Conservation (phyloP, 179 eudicot species). For the Sideroxylon spinosum region DNA sequence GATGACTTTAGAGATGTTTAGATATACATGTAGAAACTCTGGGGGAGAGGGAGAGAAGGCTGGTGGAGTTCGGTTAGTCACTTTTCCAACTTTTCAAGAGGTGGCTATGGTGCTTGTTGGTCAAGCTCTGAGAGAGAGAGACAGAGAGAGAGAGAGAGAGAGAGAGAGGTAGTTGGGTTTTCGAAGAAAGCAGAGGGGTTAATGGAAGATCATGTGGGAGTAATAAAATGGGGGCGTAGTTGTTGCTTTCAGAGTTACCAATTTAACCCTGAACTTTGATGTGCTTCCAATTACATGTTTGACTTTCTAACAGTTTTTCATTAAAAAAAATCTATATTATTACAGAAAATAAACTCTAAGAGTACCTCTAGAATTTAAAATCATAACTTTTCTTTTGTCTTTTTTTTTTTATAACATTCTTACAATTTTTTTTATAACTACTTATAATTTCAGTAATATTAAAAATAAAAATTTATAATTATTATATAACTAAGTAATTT, state of each 20-base stretch:
- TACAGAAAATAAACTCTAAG: neutral
- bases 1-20: neutral
- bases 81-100: constrained; percentile 1
- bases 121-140: neutral
- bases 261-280: neutral
- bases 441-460: too few relatives aligned
- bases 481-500: too few relatives aligned
- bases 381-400: too few relatives aligned
- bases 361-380: too few relatives aligned
- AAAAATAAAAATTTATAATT: too few relatives aligned
- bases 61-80: constrained; percentile 2
- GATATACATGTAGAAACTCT: neutral
- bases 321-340: neutral
- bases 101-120: neutral
- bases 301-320: neutral
- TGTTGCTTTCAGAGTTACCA: neutral
- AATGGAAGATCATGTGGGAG: neutral
- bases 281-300: neutral
- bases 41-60: neutral
- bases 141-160: constrained; percentile 9
- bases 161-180: neutral
- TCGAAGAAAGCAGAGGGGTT: neutral
- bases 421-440: too few relatives aligned
- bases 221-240: constrained; percentile 1
- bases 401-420: too few relatives aligned